Evolutionary conservation across 352 stramenopile genomes (phyloP), one percentile per base, ranked within the genome.

Genomic region (Elongisporangium prolatum): DNA sequence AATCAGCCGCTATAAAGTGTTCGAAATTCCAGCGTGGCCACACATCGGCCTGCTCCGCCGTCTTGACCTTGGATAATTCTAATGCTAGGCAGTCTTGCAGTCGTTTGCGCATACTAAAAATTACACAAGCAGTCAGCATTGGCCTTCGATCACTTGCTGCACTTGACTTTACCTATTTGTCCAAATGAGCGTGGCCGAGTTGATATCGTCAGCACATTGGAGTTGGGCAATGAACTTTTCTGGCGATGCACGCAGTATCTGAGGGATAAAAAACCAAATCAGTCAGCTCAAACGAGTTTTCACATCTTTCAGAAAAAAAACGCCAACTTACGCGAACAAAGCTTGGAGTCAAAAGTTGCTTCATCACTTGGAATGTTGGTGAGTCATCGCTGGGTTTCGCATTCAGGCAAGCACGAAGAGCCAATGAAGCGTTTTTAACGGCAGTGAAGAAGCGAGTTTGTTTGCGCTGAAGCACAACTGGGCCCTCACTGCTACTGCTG

Each of bases 1-100:
- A 93, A 60, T 93, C 86, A 6, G 82, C 83, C 3, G 86, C 86
- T n/a, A 95, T 63, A 61, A 95, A 93, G 51, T 95, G 84, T 22
- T 95, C 81, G 0, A 80, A 82, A 28, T 93, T 66, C 86, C 86
- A 95, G 13, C 75, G 78, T 17, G 86, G 86, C 84, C 84, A 95
- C 0, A 67, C 68, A 40, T 80, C 73, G 0, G 77, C 60, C 13
- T 56, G 60, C 5, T 76, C 77, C 9, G 80, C 80, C 4, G 69
- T 73, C 60, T 85, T 79, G n/a, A 93, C 78, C 56, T 93, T 93
- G 1, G 63, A 47, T 14, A 91, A 64, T 59, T 93, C 81, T 10
- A 61, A 62, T 10, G 63, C 54, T 18, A 93, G 57, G 18, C 78
- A 90, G 18, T 77, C 69, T 11, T 77, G 63, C 17, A 95, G 55